phyloP scores from a whole-genome alignment of 257 asterid species.

The Fraxinus excelsior region DNA sequence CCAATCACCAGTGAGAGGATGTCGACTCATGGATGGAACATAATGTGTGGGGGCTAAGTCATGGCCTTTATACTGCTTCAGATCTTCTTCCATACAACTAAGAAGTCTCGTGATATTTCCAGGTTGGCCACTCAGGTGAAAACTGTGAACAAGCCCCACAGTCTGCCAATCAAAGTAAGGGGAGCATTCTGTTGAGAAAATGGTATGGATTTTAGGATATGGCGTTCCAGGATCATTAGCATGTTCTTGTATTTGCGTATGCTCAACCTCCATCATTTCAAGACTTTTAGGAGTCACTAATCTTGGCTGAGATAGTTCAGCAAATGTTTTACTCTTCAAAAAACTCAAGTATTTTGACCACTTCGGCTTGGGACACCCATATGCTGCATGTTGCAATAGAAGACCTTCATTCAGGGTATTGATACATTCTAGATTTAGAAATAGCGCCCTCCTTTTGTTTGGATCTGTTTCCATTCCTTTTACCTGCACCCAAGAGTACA shows the following conservation, averaged over 20 bases:
- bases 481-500: constrained; percentile 46
- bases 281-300: constrained; percentile 59
- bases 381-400: constrained; percentile 69
- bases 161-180: constrained; percentile 98
- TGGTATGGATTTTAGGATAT: constrained; percentile 84
- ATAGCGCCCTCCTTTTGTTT: constrained; percentile 67
- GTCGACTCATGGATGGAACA: constrained; percentile 99
- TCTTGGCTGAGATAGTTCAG: constrained; percentile 76
- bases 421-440: constrained; percentile 75
- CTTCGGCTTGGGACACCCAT: constrained; percentile 87
- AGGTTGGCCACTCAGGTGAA: constrained; percentile 89
- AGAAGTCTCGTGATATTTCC: constrained; percentile 88
- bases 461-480: constrained; percentile 64
- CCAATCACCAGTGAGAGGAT: constrained; percentile 98
- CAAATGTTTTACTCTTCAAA: constrained; percentile 79
- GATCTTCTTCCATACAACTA: constrained; percentile 89
- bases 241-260: constrained; percentile 32
- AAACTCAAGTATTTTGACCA: constrained; percentile 96
- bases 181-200: constrained; percentile 92
- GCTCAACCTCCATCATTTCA: constrained; percentile 55
- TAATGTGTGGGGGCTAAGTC: constrained; percentile 95
- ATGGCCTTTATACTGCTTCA: constrained; percentile 83
- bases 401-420: constrained; percentile 88
- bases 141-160: constrained; percentile 92
- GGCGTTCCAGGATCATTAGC: constrained; percentile 58